These are phyloP conservation scores for Pichia sp. DNA, from an alignment of 1,139 yeast species.

Conservation along the genomic window DNA sequence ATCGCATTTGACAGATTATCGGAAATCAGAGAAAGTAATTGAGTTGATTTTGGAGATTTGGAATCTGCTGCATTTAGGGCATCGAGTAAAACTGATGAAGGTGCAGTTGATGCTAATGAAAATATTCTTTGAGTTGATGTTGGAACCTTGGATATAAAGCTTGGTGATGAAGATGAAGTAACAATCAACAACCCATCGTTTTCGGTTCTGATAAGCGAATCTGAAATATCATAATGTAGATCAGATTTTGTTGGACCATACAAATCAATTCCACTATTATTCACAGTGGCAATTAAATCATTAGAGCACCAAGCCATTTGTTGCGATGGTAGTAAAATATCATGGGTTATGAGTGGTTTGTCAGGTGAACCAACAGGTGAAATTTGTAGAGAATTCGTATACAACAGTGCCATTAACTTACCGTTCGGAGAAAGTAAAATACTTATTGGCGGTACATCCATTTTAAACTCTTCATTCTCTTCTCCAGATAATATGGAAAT, in stretches of 20 bases:
- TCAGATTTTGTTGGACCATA: slow-evolving; percentile 63
- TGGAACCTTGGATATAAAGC: slow-evolving; percentile 61
- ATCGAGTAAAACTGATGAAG: slow-evolving; percentile 77
- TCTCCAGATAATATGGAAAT: slow-evolving; percentile 1
- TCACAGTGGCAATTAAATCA: slow-evolving; percentile 63
- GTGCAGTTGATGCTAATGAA: slow-evolving; percentile 74
- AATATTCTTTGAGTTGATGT: slow-evolving; percentile 54
- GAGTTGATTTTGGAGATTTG: slow-evolving; percentile 79
- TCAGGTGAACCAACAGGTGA: slow-evolving; percentile 32
- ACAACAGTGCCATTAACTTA: slow-evolving; percentile 45
- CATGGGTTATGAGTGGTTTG: slow-evolving; percentile 22
- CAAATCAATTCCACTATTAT: slow-evolving; percentile 58
- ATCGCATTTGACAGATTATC: slow-evolving; percentile 55
- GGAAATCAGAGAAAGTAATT: slow-evolving; percentile 58
- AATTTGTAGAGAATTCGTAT: background rate
- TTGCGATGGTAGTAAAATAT: slow-evolving; percentile 34
- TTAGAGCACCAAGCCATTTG: slow-evolving; percentile 79
- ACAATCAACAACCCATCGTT: slow-evolving; percentile 34
- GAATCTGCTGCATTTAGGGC: slow-evolving; percentile 65
- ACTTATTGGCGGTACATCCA: slow-evolving; percentile 31
- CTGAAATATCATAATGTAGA: slow-evolving; percentile 55
- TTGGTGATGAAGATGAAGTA: slow-evolving; percentile 20
- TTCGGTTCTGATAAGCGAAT: slow-evolving; percentile 55
- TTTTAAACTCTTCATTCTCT: background rate
- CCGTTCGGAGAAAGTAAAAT: slow-evolving; percentile 56